Base-by-base conservation (phyloP, 1,284 basidiomycete genomes). In the Golubevia pallescens region DNA sequence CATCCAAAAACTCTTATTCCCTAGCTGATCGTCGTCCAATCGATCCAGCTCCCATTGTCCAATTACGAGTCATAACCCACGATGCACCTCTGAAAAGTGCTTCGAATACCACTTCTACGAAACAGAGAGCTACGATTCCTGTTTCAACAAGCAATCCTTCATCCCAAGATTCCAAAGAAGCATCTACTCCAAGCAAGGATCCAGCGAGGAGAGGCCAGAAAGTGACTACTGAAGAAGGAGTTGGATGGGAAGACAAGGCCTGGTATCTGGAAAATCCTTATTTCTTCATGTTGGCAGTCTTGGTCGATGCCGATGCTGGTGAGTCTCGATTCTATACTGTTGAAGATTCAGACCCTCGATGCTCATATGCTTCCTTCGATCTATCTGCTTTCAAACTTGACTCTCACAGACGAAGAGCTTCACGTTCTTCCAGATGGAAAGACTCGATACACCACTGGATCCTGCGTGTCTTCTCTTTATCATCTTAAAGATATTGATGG, bases 41-140 rank as follows among this genome's bases (percentile, higher is more conserved):
- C 81, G 94, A 97, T 88, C 95, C 96, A 0, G 94, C 94, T 0
- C 95, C 95, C 13, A 95, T 97, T 85, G 91, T 97, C n/a, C 94
- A 96, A 86, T 90, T 98, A 5, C 91, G 92, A 62, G 93, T 97
- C 64, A 89, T 93, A 74, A 92, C 34, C 10, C 34, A 38, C 10
- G 34, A 38, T 38, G 10, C 3, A 38, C 34, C 34, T 38, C 34
- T 38, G 34, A 38, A 38, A 38, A 38, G 34, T 38, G n/a, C n/a
- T n/a, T 38, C 10, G 34, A 38, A 38, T 4, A 38, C 3, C 3
- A 5, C 34, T 38, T 38, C 34, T 5, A 38, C 3, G 10, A 10
- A 38, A 38, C 10, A 38, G 34, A 38, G 10, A 38, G 34, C 10
- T 4, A 10, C 5, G 34, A 38, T 38, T 38, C 34, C 10, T 38